Evolutionary conservation across 139 green algal genomes (phyloP).

Genomic region (Penium margaritaceum): DNA sequence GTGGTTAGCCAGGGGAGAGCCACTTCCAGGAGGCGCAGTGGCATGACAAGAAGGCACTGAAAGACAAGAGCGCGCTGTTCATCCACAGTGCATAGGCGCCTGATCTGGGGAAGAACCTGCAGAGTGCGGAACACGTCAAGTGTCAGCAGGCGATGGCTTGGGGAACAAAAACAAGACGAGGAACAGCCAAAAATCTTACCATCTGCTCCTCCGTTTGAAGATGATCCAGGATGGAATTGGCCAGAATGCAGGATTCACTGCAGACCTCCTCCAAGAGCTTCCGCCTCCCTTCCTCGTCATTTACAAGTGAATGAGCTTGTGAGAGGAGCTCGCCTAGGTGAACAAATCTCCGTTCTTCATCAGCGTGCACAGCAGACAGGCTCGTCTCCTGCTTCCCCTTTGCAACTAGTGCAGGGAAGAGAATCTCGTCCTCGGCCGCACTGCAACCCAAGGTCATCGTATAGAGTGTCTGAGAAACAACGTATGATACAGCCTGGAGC

Average conservation of each 20-base stretch:
- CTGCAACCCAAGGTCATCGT: no score
- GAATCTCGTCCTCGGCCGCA: constrained; percentile 78
- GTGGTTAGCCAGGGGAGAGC: constrained; percentile 79
- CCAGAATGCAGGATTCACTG: constrained; percentile 47
- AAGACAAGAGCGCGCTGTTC: constrained; percentile 85
- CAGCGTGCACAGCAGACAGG: no score
- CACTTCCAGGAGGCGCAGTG: constrained; percentile 79
- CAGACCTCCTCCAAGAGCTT: not conserved
- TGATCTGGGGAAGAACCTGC: constrained; percentile 83
- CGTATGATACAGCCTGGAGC: not conserved
- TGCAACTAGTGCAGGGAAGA: constrained; percentile 64
- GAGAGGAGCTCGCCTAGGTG: no score
- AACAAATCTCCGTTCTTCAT: no score
- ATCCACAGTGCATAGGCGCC: constrained; percentile 71
- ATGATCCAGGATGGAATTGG: not conserved
- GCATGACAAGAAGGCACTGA: constrained; percentile 79
- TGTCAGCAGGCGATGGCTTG: not conserved
- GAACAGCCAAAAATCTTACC: not conserved
- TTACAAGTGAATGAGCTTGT: no score
- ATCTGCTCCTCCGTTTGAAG: not conserved
- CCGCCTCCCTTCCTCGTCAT: no score
- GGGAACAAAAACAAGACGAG: not conserved
- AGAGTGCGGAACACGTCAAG: not conserved
- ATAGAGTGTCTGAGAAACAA: not conserved
- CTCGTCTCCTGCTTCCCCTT: no score